Evolutionary conservation across 208 protist species (phyloP).

Genomic region (Wallacemonas sp.): DNA sequence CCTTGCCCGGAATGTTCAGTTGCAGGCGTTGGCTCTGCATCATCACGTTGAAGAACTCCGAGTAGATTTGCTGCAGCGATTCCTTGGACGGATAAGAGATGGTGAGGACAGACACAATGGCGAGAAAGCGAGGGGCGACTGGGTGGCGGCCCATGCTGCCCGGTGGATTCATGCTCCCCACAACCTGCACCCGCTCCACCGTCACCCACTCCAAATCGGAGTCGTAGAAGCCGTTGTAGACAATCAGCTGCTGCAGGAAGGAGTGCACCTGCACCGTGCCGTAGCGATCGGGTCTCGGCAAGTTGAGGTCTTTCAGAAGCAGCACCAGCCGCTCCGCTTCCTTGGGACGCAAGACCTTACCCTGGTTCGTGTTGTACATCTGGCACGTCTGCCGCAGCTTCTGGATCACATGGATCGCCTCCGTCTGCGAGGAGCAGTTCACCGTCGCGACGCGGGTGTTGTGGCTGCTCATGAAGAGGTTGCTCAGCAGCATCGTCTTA

Average conservation of each 20-base stretch:
- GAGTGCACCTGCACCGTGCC: conserved; percentile 96
- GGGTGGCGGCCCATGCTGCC: conserved; percentile 95
- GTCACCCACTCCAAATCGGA: conserved; percentile 95
- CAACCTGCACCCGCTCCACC: conserved; percentile 95
- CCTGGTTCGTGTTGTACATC: conserved; percentile 89
- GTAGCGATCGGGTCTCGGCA: conserved; percentile 98
- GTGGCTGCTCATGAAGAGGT: conserved; percentile 74
- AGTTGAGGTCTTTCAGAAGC: conserved; percentile 97
- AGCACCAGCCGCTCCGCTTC: conserved; percentile 94
- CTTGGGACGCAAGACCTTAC: conserved; percentile 95
- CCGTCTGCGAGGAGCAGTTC: conserved; percentile 97
- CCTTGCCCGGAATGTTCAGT: conserved; percentile 67
- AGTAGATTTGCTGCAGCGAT: conserved; percentile 93
- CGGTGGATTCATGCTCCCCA: conserved; percentile 96
- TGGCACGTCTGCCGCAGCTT: conserved; percentile 95
- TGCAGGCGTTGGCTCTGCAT: conserved; percentile 71
- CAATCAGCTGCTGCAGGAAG: conserved; percentile 97
- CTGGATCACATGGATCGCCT: conserved; percentile 94
- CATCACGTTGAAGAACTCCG: conserved; percentile 93
- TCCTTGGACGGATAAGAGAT: conserved; percentile 95
- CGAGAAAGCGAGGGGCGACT: conserved; percentile 95
- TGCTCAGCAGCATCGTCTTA: conserved; percentile 94
- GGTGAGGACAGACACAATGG: conserved; percentile 92
- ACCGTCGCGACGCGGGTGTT: conserved; percentile 89
- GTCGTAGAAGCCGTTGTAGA: conserved; percentile 97